Evolutionary conservation across 2,329 filamentous ascomycete species (phyloP).

Genomic region (Colletotrichum navitas): DNA sequence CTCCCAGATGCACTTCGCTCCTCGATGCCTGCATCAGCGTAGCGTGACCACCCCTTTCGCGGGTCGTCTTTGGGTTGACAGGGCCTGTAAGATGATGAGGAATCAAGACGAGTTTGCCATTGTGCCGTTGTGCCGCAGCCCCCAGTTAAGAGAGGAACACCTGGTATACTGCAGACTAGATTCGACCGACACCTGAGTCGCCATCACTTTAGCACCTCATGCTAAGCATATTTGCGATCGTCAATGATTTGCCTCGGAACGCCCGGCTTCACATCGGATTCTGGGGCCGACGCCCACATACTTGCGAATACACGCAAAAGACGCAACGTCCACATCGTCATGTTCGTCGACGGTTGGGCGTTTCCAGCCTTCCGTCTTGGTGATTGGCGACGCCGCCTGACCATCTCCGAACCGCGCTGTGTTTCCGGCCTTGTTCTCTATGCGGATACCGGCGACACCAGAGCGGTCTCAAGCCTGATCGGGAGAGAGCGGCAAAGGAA

Average conservation of each 20-base stretch:
- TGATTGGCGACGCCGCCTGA: conserved; percentile 19
- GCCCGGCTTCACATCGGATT: not conserved
- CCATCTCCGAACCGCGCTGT: conserved; percentile 25
- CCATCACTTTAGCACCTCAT: conserved; percentile 24
- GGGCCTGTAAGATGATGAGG: not conserved
- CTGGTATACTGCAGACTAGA: not conserved
- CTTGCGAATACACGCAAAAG: too few relatives aligned
- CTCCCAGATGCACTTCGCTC: not conserved
- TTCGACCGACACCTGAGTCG: conserved; percentile 16
- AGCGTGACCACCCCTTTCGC: not conserved
- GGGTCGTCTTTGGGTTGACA: conserved; percentile 8
- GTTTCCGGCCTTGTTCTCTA: not conserved
- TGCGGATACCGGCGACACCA: conserved; percentile 36
- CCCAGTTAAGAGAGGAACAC: not conserved
- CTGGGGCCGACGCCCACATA: not conserved
- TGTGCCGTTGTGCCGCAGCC: not conserved
- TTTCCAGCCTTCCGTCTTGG: not conserved
- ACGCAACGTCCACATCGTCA: not conserved
- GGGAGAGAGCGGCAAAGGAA: conserved; percentile 37
- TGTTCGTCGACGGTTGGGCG: not conserved
- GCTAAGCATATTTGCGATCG: conserved; percentile 34
- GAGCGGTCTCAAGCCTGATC: conserved; percentile 34
- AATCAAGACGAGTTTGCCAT: not conserved
- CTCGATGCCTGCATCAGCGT: conserved; percentile 3
- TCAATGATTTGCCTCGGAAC: conserved; percentile 30